Conservation (phyloP, 441 rosid species). For the Aquilaria agallochum region DNA sequence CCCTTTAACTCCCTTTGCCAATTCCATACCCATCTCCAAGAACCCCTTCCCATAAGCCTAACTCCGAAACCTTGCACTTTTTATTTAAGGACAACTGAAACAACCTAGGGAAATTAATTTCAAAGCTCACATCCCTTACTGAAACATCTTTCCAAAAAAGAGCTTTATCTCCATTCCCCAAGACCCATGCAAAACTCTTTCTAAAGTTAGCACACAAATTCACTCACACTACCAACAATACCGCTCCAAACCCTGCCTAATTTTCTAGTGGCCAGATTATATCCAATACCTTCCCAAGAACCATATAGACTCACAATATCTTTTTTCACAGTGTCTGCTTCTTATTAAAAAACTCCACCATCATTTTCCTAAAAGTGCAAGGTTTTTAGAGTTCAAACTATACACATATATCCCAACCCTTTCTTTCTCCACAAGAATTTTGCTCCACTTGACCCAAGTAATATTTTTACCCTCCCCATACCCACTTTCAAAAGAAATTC, state of each 20-base stretch:
- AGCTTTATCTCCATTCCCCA: neutral
- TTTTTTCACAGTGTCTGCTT: neutral
- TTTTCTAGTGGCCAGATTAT: neutral
- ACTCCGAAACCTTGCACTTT: too few species aligned
- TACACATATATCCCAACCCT: too few species aligned
- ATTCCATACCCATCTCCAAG: too few species aligned
- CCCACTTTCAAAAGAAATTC: too few species aligned
- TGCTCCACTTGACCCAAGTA: neutral
- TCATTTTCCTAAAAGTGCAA: neutral
- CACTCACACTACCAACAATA: neutral
- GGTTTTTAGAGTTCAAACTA: neutral
- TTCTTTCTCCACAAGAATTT: too few species aligned
- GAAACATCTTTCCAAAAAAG: neutral
- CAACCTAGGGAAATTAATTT: too few species aligned
- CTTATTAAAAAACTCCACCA: neutral
- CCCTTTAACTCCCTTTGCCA: too few species aligned
- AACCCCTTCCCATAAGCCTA: too few species aligned
- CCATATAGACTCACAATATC: too few species aligned
- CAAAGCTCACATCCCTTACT: neutral
- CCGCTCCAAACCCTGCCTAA: neutral
- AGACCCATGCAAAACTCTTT: neutral
- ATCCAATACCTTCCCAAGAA: neutral
- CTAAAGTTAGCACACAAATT: neutral
- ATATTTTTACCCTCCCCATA: neutral
- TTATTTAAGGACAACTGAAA: too few species aligned